phyloP scores from a whole-genome alignment of 1,284 basidiomycete genomes.

The Sanghuangporus weigelae region DNA sequence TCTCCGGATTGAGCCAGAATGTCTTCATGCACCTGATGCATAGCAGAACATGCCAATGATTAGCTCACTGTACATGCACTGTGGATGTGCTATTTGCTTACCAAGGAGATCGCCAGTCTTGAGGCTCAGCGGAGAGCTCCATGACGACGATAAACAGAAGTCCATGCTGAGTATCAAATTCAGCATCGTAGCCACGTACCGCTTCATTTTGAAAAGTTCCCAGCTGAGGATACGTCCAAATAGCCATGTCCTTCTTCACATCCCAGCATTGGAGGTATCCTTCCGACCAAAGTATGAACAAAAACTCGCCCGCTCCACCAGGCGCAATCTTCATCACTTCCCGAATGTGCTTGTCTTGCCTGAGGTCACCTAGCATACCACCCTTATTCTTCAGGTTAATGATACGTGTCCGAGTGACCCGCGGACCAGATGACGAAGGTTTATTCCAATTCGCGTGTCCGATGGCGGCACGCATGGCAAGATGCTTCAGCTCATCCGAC shows the following conservation, averaged over 20 bases:
- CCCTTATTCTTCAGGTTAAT: conserved; percentile 4
- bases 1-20: background rate
- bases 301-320: background rate
- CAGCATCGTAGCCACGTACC: background rate
- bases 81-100: background rate
- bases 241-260: background rate
- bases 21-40: background rate
- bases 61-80: background rate
- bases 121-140: background rate
- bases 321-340: background rate
- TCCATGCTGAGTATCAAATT: background rate
- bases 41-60: background rate
- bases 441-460: conserved; percentile 2
- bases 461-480: background rate
- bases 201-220: background rate
- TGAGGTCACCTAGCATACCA: background rate
- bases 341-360: background rate
- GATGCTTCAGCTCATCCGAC: background rate
- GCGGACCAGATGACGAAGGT: background rate
- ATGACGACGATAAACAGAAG: background rate
- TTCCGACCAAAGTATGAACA: background rate
- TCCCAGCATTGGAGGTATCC: conserved; percentile 15
- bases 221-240: conserved; percentile 14
- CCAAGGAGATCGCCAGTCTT: background rate
- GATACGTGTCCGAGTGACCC: background rate